Base-by-base conservation (phyloP, 495 filamentous ascomycete species). In the Cairneyella variabilis region DNA sequence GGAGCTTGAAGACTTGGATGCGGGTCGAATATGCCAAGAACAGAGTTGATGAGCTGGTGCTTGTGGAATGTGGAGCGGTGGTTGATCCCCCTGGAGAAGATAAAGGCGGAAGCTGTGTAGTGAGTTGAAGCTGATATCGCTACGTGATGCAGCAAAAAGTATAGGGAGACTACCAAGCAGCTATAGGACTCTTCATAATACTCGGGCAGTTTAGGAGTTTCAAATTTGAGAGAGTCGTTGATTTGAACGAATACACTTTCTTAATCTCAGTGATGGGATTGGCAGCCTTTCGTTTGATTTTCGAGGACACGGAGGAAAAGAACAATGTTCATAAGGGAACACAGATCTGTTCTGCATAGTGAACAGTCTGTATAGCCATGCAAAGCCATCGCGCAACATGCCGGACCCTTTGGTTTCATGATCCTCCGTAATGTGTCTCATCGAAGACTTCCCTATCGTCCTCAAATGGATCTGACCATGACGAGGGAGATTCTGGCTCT, bases 41-140 rank as follows among this genome's bases (percentile, higher is more conserved):
- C 16, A 68, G 61, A 62, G 56, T 70, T 57, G 62, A 72, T 66
- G 68, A 72, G 58, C 47, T 70, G 23, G 54, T 64, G 38, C 63
- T 72, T 64, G 68, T 70, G 41, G 56, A 61, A 37, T 51, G 57
- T 47, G 63, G 66, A 37, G 57, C 50, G 38, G 62, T 64, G 53
- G 56, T 66, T 62, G 53, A 58, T 34, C 42, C 34, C 34, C 32
- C 30, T 51, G 34, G 32, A 51, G 48, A 61, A 61, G 58, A 61
- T 54, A 41, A 58, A 58, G 56, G 50, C 55, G 54, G 58, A 61
- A 51, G 54, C 55, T 61, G 16, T 40, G 16, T 40, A 40, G 37
- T 20, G 46, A 60, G 54, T 60, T 60, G 53, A 53, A 58, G 58
- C 58, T 57, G 34, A 53, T 57, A 58, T 58, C 32, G 47, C 53